Evolutionary conservation across 345 rosid genomes (phyloP).

Genomic region (Erucastrum elatum): DNA sequence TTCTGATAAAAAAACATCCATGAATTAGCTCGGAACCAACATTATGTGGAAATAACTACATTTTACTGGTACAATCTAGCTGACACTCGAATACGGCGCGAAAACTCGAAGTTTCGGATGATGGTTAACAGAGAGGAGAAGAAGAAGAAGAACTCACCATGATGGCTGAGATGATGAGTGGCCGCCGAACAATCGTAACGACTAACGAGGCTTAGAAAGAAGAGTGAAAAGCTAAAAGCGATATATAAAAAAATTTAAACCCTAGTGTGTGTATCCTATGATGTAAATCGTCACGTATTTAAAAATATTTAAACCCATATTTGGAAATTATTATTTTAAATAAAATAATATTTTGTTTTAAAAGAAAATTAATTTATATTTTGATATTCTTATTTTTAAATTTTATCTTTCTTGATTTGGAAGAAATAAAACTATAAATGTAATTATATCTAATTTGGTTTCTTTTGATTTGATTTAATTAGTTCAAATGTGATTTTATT

Average conservation of each 20-base stretch:
- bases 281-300: background rate
- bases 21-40: background rate
- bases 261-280: background rate
- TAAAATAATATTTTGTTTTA: too few species aligned
- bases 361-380: too few species aligned
- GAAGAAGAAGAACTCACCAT: background rate
- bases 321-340: too few species aligned
- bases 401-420: too few species aligned
- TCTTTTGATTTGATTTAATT: too few species aligned
- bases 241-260: background rate
- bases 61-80: background rate
- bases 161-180: conserved; percentile 7
- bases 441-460: too few species aligned
- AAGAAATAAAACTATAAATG: too few species aligned
- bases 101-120: too few species aligned
- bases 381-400: too few species aligned
- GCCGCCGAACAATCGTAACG: conserved; percentile 16
- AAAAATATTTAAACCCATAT: too few species aligned
- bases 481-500: too few species aligned
- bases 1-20: background rate
- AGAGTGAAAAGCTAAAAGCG: background rate
- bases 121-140: background rate
- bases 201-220: conserved; percentile 4
- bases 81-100: background rate
- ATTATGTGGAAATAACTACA: background rate